Evolutionary conservation across 1,139 yeast genomes (phyloP), one percentile per base, ranked within the genome.

Genomic region (Candida sp.): DNA sequence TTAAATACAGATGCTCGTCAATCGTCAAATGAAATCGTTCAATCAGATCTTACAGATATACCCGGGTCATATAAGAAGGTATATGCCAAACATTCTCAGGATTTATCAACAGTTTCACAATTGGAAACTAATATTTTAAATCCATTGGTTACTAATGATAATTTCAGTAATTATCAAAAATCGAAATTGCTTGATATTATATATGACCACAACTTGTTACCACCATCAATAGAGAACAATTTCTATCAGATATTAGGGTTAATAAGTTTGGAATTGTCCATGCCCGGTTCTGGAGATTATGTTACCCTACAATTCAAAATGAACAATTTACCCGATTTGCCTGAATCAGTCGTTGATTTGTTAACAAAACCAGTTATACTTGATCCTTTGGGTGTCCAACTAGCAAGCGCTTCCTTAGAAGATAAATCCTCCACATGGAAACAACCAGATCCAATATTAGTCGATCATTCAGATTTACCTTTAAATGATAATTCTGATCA

Each of bases 271-370:
- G 79, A 73, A 50, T 55, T 73, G 22, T 72, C 68, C 29, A 55
- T 57, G 5, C 61, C 73, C 2, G 78, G 77, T 0, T 48, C 70
- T 0, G 78, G 76, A 0, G 77, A 73, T 52, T 73, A 52, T 48
- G 76, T 72, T 5, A 67, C 77, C 6, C 55, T 73, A 29, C 75
- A 68, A 50, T 70, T 72, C 53, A 57, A 63, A 44, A 53, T 61
- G 45, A 55, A 53, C 29, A 61, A 58, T 38, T 64, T 73, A 39
- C 78, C 78, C 0, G 63, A 60, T 22, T 56, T 73, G 41, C 66
- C 75, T 1, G 38, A 43, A 8, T 49, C 52, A 8, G 58, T 65
- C 36, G 57, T 63, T 5, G 51, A 53, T 12, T 39, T 37, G 36
- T 55, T 33, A 42, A 51, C 25, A 42, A 40, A 32, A 43, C 44